phyloP scores from a whole-genome alignment of 2,329 filamentous ascomycete genomes.

The Dactylellina drechsleri region DNA sequence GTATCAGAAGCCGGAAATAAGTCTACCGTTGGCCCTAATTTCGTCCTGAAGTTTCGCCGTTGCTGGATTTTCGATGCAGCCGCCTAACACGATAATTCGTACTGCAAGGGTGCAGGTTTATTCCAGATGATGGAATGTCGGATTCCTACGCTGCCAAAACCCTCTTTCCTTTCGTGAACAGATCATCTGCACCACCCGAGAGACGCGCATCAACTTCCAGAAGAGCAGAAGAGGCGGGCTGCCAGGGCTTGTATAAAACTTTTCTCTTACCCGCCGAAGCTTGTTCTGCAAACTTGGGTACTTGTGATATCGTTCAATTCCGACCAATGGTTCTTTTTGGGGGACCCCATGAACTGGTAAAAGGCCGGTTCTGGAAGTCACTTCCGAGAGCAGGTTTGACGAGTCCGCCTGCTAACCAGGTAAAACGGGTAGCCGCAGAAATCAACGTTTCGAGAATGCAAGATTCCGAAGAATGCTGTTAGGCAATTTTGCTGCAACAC shows the following conservation, averaged over 20 bases:
- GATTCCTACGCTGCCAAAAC: constrained; percentile 19
- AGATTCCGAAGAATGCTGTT: constrained; percentile 38
- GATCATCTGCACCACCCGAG: constrained; percentile 19
- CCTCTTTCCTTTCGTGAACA: constrained; percentile 10
- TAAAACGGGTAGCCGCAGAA: constrained; percentile 33
- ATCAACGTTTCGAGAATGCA: constrained; percentile 42
- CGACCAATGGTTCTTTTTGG: background rate
- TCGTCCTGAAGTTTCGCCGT: constrained; percentile 17
- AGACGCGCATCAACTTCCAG: constrained; percentile 17
- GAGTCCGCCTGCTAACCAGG: constrained; percentile 38
- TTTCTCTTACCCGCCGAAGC: background rate
- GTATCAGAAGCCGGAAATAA: constrained; percentile 27
- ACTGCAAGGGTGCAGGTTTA: too few relatives aligned
- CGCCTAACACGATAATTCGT: constrained; percentile 6
- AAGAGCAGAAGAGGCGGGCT: background rate
- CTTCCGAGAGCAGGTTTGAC: constrained; percentile 48
- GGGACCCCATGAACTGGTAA: constrained; percentile 31
- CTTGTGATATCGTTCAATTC: background rate
- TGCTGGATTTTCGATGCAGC: constrained; percentile 9
- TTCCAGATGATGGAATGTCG: constrained; percentile 7
- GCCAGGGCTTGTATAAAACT: constrained; percentile 3
- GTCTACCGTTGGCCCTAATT: constrained; percentile 15
- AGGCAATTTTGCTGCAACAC: constrained; percentile 39
- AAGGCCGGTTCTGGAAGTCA: constrained; percentile 51
- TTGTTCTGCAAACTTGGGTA: constrained; percentile 4